phyloP scores from a whole-genome alignment of 2,329 filamentous ascomycete genomes.

The Pseudocercospora fijiensis region DNA sequence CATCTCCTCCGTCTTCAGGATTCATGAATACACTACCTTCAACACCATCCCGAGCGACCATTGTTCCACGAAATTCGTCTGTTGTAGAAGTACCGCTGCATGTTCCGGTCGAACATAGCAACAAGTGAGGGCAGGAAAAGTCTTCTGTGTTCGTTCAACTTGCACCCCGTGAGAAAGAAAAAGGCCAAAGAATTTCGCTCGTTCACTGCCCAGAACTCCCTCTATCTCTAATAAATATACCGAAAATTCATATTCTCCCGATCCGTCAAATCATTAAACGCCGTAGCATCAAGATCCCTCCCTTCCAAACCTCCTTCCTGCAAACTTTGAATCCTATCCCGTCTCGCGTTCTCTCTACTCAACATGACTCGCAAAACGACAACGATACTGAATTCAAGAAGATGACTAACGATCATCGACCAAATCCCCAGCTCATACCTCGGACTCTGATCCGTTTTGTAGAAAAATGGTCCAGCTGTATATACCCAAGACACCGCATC shows the following conservation, averaged over 20 bases:
- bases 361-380: constrained; percentile 49
- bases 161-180: too few relatives aligned
- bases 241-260: constrained; percentile 22
- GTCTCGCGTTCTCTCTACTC: constrained; percentile 50
- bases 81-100: too few relatives aligned
- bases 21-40: too few relatives aligned
- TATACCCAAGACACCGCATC: background rate
- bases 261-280: constrained; percentile 56
- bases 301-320: constrained; percentile 49
- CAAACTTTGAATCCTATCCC: constrained; percentile 51
- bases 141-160: too few relatives aligned
- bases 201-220: too few relatives aligned
- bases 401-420: constrained; percentile 57
- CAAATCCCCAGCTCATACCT: constrained; percentile 54
- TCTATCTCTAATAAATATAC: constrained; percentile 10
- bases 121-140: too few relatives aligned
- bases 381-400: constrained; percentile 53
- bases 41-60: too few relatives aligned
- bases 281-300: constrained; percentile 48
- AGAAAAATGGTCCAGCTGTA: constrained; percentile 58
- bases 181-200: too few relatives aligned
- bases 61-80: too few relatives aligned
- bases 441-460: constrained; percentile 55
- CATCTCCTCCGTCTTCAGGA: too few relatives aligned
- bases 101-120: too few relatives aligned